Evolutionary conservation across 768 basidiomycete genomes (phyloP), one percentile per base, ranked within the genome.

Genomic region (Coprinopsis strossmayeri): DNA sequence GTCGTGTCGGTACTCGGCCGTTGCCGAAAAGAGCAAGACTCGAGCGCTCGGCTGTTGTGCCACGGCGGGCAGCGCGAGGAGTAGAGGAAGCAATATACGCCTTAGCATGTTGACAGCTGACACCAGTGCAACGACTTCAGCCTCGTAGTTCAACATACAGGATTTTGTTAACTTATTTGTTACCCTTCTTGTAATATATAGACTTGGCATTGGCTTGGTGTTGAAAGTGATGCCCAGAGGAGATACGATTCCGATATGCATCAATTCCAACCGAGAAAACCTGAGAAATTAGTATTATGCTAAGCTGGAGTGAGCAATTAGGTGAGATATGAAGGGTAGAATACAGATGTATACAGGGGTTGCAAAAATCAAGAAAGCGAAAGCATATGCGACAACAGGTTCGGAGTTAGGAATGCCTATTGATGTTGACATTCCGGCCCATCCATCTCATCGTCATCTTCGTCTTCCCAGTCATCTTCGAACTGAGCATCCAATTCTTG

Each of bases 401-500:
- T 11, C 11, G 17, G 5, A 9, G 9, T 18, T 15, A 32, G 15
- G 18, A 18, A 11, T 11, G 9, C 18, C 17, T 64, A 84, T 65
- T 84, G 82, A 5, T 68, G 74, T 48, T 74, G 77, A 57, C 82
- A 84, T 49, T 84, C 81, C 24, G 81, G 79, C 46, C 55, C 62
- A 11, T 52, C 68, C 35, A 71, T 73, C 13, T 81, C 80, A 17
- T 82, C 82, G 11, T 86, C 82, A 52, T 79, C 80, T 39, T 82
- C 86, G 21, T 82, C 78, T 40, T 74, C 87, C 18, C 81, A 78
- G 44, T 74, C 77, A 51, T 78, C 85, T 52, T 82, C 87, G 64
- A 84, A 85, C 81, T 87, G 81, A 39, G 68, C 67, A 64, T 73
- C 65, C 74, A 81, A 84, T 55, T 68, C 82, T 64, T 77, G 75